Evolutionary conservation across 2,329 filamentous ascomycete genomes (phyloP), one percentile per base, ranked within the genome.

Genomic region (Drechslerella stenobrocha): DNA sequence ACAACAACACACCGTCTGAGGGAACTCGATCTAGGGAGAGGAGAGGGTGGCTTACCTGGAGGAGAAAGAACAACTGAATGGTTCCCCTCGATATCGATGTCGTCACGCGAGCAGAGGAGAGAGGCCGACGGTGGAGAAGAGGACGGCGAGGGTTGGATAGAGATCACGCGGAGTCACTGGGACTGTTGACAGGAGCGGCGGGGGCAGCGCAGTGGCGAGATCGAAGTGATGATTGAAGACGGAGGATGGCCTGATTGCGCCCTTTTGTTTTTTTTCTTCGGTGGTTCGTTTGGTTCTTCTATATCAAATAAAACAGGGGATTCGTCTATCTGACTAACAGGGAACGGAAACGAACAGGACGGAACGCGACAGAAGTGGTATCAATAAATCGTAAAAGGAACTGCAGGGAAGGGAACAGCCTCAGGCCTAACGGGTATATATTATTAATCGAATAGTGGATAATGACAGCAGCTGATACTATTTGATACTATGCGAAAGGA

Each of bases 21-120:
- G 11, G 11, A 37, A 4, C 3, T 30, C 28, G 13, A 30, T 15
- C 7, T n/a, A 53, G 30, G 18, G 20, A 40, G 7, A 20, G 23
- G 34, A 50, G 30, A 6, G 23, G 32, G 22, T 30, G 20, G 42
- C 61, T 53, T 50, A 66, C 61, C 61, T 66, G 48, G 52, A 65
- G 61, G 61, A 66, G 61, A 66, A 66, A 66, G 61, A 66, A 66
- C 61, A 66, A 66, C 61, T 58, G 47, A 66, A 66, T 66, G 61
- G 61, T 66, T 66, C 61, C 61, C 61, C 61, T 66, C 26, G 52
- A 55, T 58, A 58, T 47, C n/a, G n/a, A n/a, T n/a, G 42, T 58
- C 61, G 61, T 66, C 48, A 66, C 61, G 20, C 61, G 48, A 45
- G 52, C 18, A 51, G 45, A n/a, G 23, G 26, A 7, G 51, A 44